Evolutionary conservation across 495 filamentous ascomycete species (phyloP), one percentile per base, ranked within the genome.

Genomic region (Penicillium diatomitis): DNA sequence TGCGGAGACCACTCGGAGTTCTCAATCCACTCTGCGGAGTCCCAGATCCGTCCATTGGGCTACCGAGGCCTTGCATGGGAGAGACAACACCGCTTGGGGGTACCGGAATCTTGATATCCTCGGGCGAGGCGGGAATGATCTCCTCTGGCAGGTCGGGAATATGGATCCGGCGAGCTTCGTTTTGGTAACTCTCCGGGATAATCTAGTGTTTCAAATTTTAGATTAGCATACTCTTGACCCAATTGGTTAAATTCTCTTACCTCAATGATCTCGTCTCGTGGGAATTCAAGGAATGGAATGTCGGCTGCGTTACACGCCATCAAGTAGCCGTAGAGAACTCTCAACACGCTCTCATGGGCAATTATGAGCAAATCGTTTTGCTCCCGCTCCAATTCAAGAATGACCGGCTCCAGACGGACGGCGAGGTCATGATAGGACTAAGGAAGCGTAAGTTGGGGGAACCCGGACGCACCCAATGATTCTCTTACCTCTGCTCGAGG

Each of bases 231-330:
- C 20, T 20, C 20, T 20, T 20, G 20, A 20, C 20, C 20, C 20
- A 20, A 20, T 20, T 20, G 20, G 20, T 20, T 20, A 2, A 2
- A 20, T 20, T 8, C 11, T 32, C 33, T 34, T 62, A 83, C 83
- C 77, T 98, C 94, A 59, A 99, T 90, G 56, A 99, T 96, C 63
- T 97, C 89, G 63, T 99, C 84, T 7, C 94, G 85, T 8, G 92
- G 90, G 60, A 99, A 99, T 51, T 88, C 86, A 48, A 99, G 78
- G 56, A 82, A 85, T 11, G 94, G 94, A 51, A 99, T 99, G 56
- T 95, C 89, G 54, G 82, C 83, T n/a, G 94, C 90, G 66, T 88
- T 89, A 69, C 94, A 97, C 49, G 95, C 94, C 94, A 97, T 97
- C 34, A 97, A 77, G 62, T 99, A 99, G 8, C 91, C 90, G 61